A percentile compares a stretch with the other conserved stretches of the same genome.
Evolutionary conservation across 345 rosid species (phyloP).

Genomic region (Syzygium oleosum): DNA sequence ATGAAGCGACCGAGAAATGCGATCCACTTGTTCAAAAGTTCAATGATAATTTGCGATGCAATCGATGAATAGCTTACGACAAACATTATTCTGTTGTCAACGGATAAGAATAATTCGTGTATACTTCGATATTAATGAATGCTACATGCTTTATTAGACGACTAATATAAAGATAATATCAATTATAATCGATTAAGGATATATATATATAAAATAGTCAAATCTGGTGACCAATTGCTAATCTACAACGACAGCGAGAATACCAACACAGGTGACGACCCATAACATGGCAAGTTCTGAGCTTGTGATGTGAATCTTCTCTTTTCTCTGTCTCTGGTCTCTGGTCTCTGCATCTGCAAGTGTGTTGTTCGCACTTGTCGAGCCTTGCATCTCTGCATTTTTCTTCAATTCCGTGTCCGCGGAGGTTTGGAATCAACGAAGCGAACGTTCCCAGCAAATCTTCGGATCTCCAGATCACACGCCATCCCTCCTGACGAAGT

Average conservation of each 20-base stretch:
- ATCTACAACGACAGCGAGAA: not conserved
- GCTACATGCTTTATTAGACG: not conserved
- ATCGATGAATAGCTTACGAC: not conserved
- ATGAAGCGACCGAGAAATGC: not conserved
- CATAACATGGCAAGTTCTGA: not conserved
- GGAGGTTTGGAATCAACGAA: fast-evolving
- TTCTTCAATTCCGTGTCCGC: fast-evolving
- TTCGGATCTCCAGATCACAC: not conserved
- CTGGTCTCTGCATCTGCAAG: not conserved
- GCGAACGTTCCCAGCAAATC: not conserved
- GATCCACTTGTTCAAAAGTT: not conserved
- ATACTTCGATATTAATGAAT: not conserved
- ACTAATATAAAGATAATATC: not conserved
- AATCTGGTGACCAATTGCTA: not conserved
- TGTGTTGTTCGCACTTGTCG: fast-evolving
- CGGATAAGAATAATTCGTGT: not conserved
- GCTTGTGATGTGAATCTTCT: not conserved
- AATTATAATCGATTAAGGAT: not conserved
- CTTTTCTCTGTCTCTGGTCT: not conserved
- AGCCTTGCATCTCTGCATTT: not conserved
- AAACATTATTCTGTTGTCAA: not conserved
- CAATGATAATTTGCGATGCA: not conserved
- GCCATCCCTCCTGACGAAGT: not conserved
- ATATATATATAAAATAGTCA: no score
- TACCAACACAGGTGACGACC: not conserved